Conservation (phyloP, 2,329 filamentous ascomycete species). For the Hymenoscyphus salicellus region DNA sequence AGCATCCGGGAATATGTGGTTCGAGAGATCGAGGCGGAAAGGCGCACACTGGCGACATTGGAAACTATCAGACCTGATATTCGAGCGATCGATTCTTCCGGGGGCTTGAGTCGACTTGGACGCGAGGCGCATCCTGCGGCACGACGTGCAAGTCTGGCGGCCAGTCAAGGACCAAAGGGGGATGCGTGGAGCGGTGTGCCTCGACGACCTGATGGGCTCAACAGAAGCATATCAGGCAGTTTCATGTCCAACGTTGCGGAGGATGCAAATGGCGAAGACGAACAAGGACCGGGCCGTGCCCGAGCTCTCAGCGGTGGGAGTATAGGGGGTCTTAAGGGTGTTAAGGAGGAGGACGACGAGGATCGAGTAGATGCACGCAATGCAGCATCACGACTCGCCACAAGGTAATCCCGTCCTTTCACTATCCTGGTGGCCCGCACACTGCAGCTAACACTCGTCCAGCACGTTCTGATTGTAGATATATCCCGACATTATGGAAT, state of each 20-base stretch:
- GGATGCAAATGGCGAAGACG: constrained; percentile 55
- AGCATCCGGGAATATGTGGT: constrained; percentile 90
- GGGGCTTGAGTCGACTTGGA: constrained; percentile 84
- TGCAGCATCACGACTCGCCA: constrained; percentile 87
- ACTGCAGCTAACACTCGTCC: background rate
- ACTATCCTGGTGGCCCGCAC: background rate
- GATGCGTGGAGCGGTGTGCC: constrained; percentile 97
- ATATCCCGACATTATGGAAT: constrained; percentile 13
- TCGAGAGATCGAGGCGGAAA: constrained; percentile 92
- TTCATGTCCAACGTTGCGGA: constrained; percentile 63
- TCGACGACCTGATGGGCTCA: constrained; percentile 69
- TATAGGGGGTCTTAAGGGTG: constrained; percentile 50
- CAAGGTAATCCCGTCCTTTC: constrained; percentile 61
- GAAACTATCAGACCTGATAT: constrained; percentile 92
- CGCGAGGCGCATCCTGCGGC: constrained; percentile 76
- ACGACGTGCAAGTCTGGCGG: constrained; percentile 73
- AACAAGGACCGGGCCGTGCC: constrained; percentile 40
- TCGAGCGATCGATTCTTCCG: constrained; percentile 84
- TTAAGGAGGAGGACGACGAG: constrained; percentile 81
- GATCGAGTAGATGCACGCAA: constrained; percentile 94
- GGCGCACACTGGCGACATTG: constrained; percentile 85
- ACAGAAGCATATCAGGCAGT: constrained; percentile 72
- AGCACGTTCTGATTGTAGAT: constrained; percentile 13
- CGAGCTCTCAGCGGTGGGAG: constrained; percentile 34
- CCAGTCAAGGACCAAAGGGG: constrained; percentile 93